Percentiles rank a stretch among this genome's conserved stretches.
Evolutionary conservation across 1,139 yeast species (phyloP).

Genomic region (Hyphopichia wangnamkhiaoensis): DNA sequence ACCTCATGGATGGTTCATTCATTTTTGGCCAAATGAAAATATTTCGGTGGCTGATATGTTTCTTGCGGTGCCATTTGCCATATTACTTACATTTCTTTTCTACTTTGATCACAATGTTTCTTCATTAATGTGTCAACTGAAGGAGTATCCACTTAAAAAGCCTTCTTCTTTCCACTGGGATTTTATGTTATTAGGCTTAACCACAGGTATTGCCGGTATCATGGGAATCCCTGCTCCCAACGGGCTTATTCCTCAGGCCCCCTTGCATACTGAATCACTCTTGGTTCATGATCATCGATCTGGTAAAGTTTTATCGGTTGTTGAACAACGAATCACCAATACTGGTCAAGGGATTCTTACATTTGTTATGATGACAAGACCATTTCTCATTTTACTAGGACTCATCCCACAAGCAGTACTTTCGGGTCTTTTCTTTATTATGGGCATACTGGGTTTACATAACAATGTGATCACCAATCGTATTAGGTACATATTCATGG

Average conservation of each 20-base stretch:
- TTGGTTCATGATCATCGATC: constrained; percentile 54
- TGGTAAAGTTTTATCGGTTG: constrained; percentile 57
- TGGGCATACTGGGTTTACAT: constrained; percentile 83
- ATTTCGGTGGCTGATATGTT: constrained; percentile 75
- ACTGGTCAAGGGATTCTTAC: constrained; percentile 81
- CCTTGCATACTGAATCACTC: constrained; percentile 80
- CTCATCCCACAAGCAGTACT: constrained; percentile 92
- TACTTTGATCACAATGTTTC: constrained; percentile 96
- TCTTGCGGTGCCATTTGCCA: constrained; percentile 89
- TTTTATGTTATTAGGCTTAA: constrained; percentile 76
- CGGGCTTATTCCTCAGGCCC: constrained; percentile 96
- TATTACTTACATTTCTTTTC: constrained; percentile 77
- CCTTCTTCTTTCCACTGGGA: constrained; percentile 96
- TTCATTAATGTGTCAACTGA: constrained; percentile 85
- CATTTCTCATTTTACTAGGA: constrained; percentile 76
- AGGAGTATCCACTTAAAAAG: constrained; percentile 75
- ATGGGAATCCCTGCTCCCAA: constrained; percentile 95
- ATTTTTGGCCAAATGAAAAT: constrained; percentile 65
- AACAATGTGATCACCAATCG: constrained; percentile 65
- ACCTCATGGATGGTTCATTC: constrained; percentile 70
- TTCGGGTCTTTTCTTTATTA: constrained; percentile 88
- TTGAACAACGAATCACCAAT: constrained; percentile 87
- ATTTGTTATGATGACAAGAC: constrained; percentile 86
- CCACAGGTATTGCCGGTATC: constrained; percentile 84
- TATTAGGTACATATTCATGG: constrained; percentile 66